Conservation (phyloP, 768 basidiomycete species). For the Lactifluus volemus region DNA sequence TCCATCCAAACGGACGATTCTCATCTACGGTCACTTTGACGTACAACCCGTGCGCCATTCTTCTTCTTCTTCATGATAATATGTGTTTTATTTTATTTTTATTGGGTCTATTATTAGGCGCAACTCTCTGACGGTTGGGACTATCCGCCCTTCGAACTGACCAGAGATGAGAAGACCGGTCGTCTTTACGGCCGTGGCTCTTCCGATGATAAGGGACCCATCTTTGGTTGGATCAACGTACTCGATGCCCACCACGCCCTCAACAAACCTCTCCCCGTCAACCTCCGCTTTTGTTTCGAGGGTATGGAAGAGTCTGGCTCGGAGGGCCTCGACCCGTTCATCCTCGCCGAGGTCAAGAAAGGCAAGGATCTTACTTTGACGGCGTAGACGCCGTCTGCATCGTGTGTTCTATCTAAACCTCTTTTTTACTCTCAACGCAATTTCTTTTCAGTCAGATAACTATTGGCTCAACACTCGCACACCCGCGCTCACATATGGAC, state of each 20-base stretch:
- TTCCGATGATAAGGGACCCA: slow-evolving; percentile 86
- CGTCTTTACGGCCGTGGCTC: slow-evolving; percentile 80
- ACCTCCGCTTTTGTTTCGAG: slow-evolving; percentile 87
- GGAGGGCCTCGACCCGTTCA: slow-evolving; percentile 84
- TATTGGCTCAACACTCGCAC: slow-evolving; percentile 87
- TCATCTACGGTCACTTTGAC: slow-evolving; percentile 93
- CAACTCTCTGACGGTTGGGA: slow-evolving; percentile 72
- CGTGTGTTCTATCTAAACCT: slow-evolving; percentile 28
- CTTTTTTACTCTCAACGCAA: neutral
- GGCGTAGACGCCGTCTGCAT: slow-evolving; percentile 93
- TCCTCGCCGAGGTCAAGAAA: slow-evolving; percentile 59
- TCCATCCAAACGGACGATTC: slow-evolving; percentile 84
- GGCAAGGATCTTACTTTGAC: slow-evolving; percentile 69
- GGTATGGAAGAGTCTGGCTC: slow-evolving; percentile 97
- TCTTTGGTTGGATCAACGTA: slow-evolving; percentile 85
- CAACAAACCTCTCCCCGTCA: slow-evolving; percentile 71
- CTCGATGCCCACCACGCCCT: slow-evolving; percentile 72
- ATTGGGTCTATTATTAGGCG: slow-evolving; percentile 28
- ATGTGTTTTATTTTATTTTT: neutral
- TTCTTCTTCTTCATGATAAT: neutral
- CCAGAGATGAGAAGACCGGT: slow-evolving; percentile 40
- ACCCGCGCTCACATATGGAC: slow-evolving; percentile 77
- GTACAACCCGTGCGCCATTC: slow-evolving; percentile 69
- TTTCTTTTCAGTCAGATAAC: slow-evolving; percentile 62
- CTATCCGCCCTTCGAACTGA: slow-evolving; percentile 75